phyloP scores from a whole-genome alignment of 176 grass and related monocot species.

The Bonia amplexicaulis region DNA sequence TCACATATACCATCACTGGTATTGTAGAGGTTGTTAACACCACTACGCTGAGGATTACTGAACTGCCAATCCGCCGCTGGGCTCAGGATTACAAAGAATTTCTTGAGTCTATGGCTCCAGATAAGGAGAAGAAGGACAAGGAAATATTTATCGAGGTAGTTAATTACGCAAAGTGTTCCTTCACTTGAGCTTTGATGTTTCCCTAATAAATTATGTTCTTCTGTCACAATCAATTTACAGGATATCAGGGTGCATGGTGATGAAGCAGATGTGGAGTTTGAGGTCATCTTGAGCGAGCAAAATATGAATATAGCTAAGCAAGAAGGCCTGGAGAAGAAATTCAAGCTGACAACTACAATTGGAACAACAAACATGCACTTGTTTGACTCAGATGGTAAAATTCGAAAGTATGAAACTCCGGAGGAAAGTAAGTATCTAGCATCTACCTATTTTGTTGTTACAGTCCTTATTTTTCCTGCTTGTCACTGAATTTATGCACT shows the following conservation, averaged over 20 bases:
- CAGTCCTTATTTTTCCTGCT: neutral
- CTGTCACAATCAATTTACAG: conserved; percentile 33
- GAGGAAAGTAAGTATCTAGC: conserved; percentile 60
- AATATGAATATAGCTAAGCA: conserved; percentile 68
- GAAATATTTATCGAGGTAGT: conserved; percentile 65
- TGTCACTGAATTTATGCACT: conserved; percentile 6
- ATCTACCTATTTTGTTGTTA: neutral
- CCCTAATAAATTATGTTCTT: neutral
- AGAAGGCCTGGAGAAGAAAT: conserved; percentile 90
- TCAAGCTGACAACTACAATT: conserved; percentile 83
- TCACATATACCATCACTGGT: conserved; percentile 65
- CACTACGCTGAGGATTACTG: conserved; percentile 59
- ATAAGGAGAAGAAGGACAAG: conserved; percentile 39
- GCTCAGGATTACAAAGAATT: conserved; percentile 74
- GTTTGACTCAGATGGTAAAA: conserved; percentile 68
- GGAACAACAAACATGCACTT: conserved; percentile 93
- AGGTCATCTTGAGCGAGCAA: conserved; percentile 45
- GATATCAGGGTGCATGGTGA: conserved; percentile 45
- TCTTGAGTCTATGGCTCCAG: conserved; percentile 30
- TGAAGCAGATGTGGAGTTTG: conserved; percentile 53
- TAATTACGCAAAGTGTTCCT: neutral
- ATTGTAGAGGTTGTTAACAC: conserved; percentile 51
- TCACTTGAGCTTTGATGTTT: neutral
- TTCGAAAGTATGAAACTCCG: conserved; percentile 77
- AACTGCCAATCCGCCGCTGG: conserved; percentile 80